Conservation (phyloP, 225 moss, liverwort and hornwort genomes). For the Thuidium tamariscinum region DNA sequence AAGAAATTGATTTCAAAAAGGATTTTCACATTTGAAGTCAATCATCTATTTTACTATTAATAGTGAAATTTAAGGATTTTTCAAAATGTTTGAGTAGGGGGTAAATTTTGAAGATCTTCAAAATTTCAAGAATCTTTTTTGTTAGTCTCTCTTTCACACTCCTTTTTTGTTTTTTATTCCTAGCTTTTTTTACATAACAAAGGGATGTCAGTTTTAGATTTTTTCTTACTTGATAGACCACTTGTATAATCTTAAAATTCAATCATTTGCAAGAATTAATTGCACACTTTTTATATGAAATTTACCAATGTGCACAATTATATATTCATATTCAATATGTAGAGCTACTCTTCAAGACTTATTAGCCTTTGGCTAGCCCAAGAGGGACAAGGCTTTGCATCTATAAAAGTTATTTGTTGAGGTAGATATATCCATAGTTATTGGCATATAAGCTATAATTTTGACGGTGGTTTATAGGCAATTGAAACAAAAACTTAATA, state of each 20-base stretch:
- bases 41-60: neutral
- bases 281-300: neutral
- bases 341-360: neutral
- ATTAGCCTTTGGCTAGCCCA: fast-evolving
- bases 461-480: too few relatives aligned
- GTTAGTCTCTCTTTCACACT: fast-evolving
- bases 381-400: neutral
- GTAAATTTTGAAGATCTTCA: neutral
- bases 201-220: neutral
- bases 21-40: fast-evolving
- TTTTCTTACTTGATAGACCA: fast-evolving
- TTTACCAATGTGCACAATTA: fast-evolving
- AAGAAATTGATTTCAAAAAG: fast-evolving
- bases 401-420: neutral
- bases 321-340: neutral
- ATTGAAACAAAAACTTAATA: too few relatives aligned
- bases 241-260: fast-evolving
- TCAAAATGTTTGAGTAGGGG: neutral
- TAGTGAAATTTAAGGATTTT: neutral
- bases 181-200: neutral
- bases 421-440: neutral
- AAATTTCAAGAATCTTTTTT: neutral
- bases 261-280: neutral
- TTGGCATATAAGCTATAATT: too few relatives aligned
- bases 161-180: too few relatives aligned